Evolutionary conservation across 805 yeast species (phyloP).

Genomic region (Saccharomycodes ludwigii): DNA sequence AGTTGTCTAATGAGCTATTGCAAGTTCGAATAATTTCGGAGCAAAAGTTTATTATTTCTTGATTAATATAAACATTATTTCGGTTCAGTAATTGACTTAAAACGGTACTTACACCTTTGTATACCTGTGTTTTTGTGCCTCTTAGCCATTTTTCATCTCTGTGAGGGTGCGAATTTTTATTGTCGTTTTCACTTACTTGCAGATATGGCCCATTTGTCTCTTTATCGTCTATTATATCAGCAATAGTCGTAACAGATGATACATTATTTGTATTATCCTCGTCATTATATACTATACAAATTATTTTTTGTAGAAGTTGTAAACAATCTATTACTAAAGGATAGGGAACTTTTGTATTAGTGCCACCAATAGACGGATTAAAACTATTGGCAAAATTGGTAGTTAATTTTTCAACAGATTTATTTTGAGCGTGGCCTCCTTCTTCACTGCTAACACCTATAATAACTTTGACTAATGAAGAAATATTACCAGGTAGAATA

Average conservation of each 20-base stretch:
- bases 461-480: constrained; percentile 29
- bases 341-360: too few relatives aligned
- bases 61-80: constrained; percentile 11
- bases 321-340: too few relatives aligned
- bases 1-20: constrained; percentile 11
- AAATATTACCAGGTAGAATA: constrained; percentile 40
- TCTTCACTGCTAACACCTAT: constrained; percentile 18
- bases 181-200: too few relatives aligned
- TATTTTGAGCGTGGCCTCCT: constrained; percentile 24
- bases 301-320: too few relatives aligned
- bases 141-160: constrained; percentile 43
- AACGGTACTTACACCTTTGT: constrained; percentile 30
- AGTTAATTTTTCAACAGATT: constrained; percentile 21
- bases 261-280: too few relatives aligned
- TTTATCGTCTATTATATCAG: too few relatives aligned
- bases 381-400: too few relatives aligned
- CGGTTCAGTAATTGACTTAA: constrained; percentile 16
- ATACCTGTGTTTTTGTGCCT: constrained; percentile 39
- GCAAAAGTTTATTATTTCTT: constrained; percentile 9
- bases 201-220: too few relatives aligned
- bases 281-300: too few relatives aligned
- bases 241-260: too few relatives aligned
- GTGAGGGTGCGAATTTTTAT: too few relatives aligned
- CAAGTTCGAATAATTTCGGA: constrained; percentile 9
- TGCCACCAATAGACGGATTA: too few relatives aligned